Conservation (phyloP, 768 basidiomycete genomes). For the Psilocybe cubensis region DNA sequence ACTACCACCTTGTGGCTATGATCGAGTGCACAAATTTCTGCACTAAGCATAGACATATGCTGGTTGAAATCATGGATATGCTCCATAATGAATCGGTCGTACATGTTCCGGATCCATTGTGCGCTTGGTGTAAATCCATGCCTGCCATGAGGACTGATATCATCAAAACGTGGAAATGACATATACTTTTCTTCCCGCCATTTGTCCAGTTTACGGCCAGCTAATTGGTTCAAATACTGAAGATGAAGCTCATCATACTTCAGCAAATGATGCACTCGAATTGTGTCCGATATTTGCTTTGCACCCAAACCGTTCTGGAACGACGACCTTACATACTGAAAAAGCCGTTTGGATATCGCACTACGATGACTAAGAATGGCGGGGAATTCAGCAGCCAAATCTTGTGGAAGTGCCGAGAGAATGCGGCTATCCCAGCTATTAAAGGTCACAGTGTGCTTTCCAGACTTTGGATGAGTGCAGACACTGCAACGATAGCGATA, state of each 20-base stretch:
- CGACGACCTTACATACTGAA: conserved; percentile 23
- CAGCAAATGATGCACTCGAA: conserved; percentile 22
- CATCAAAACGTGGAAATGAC: conserved; percentile 25
- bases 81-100: conserved; percentile 22
- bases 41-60: conserved; percentile 23
- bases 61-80: conserved; percentile 20
- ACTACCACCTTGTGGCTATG: conserved; percentile 20
- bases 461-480: no score
- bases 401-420: conserved; percentile 18
- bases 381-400: no score
- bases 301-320: conserved; percentile 30
- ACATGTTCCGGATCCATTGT: conserved; percentile 26
- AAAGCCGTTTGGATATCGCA: conserved; percentile 13
- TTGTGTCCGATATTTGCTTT: conserved; percentile 28
- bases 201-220: neutral
- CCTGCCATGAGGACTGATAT: conserved; percentile 11
- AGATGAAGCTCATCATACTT: conserved; percentile 23
- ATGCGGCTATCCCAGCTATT: conserved; percentile 30
- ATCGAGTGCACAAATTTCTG: conserved; percentile 24
- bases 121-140: conserved; percentile 26
- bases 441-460: conserved; percentile 25
- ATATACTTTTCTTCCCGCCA: no score
- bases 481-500: no score
- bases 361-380: no score
- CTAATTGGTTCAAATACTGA: conserved; percentile 19